Conservation (phyloP, 2,329 filamentous ascomycete species). For the Ambrosiella cleistominuta region DNA sequence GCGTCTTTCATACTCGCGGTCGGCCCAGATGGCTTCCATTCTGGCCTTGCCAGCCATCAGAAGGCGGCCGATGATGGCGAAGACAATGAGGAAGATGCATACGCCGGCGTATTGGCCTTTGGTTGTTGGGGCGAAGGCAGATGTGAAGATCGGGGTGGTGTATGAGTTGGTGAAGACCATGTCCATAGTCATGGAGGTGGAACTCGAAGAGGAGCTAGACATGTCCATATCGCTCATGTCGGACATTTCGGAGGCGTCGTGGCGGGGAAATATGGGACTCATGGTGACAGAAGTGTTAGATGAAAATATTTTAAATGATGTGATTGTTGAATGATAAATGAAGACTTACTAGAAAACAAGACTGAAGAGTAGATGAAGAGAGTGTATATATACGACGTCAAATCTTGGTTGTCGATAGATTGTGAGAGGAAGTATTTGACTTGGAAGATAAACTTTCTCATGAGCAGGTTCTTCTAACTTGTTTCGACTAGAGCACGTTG, state of each 20-base stretch:
- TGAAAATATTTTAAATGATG: not conserved
- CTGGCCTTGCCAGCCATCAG: constrained; percentile 56
- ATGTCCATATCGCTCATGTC: constrained; percentile 10
- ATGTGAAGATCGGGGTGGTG: constrained; percentile 37
- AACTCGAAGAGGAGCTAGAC: constrained; percentile 1
- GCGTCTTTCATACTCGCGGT: constrained; percentile 53
- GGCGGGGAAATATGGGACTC: constrained; percentile 6
- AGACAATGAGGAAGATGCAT: constrained; percentile 74
- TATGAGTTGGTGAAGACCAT: constrained; percentile 43
- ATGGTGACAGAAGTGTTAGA: not conserved
- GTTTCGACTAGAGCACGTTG: constrained; percentile 4
- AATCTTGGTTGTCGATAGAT: not conserved
- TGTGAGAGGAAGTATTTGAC: not conserved
- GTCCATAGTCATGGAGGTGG: constrained; percentile 22
- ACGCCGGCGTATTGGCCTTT: constrained; percentile 66
- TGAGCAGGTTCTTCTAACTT: not conserved
- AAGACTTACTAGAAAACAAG: not conserved
- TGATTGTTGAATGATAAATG: not conserved
- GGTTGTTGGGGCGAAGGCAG: constrained; percentile 53
- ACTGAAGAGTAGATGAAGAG: too few species aligned
- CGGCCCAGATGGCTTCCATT: constrained; percentile 46
- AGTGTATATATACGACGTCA: not conserved
- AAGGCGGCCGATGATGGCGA: constrained; percentile 51
- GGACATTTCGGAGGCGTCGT: constrained; percentile 3
- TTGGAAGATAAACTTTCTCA: not conserved